phyloP scores from a whole-genome alignment of 108 stramenopile species.

The Skeletonema marinoi region DNA sequence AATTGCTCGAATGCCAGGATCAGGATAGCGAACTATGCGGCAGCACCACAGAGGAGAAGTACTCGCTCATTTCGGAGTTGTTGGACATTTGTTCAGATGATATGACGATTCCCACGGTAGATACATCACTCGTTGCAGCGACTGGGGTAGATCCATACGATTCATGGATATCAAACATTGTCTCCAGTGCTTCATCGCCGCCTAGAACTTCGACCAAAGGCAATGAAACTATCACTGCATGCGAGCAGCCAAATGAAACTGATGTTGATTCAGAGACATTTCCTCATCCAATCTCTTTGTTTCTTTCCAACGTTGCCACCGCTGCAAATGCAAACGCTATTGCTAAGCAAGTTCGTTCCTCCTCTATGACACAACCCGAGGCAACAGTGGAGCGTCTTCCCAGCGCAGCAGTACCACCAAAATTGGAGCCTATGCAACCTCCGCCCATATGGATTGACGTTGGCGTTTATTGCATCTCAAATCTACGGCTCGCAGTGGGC shows the following conservation, averaged over 20 bases:
- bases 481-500: background rate
- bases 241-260: background rate
- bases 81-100: constrained; percentile 46
- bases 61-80: constrained; percentile 19
- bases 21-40: background rate
- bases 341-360: background rate
- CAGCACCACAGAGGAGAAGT: background rate
- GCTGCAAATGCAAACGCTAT: too few species aligned
- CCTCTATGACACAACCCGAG: background rate
- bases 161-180: constrained; percentile 32
- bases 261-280: background rate
- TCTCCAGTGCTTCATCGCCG: constrained; percentile 25
- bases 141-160: constrained; percentile 31
- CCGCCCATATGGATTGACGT: constrained; percentile 33
- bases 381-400: background rate
- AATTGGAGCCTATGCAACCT: constrained; percentile 8
- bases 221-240: background rate
- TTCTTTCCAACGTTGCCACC: constrained; percentile 26
- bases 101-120: constrained; percentile 41
- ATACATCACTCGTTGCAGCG: constrained; percentile 1
- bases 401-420: background rate
- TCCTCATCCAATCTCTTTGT: constrained; percentile 32
- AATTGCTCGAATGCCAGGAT: background rate
- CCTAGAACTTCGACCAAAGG: background rate
- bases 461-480: constrained; percentile 15